phyloP scores from a whole-genome alignment of 345 rosid species.

The Populus pruinosa region DNA sequence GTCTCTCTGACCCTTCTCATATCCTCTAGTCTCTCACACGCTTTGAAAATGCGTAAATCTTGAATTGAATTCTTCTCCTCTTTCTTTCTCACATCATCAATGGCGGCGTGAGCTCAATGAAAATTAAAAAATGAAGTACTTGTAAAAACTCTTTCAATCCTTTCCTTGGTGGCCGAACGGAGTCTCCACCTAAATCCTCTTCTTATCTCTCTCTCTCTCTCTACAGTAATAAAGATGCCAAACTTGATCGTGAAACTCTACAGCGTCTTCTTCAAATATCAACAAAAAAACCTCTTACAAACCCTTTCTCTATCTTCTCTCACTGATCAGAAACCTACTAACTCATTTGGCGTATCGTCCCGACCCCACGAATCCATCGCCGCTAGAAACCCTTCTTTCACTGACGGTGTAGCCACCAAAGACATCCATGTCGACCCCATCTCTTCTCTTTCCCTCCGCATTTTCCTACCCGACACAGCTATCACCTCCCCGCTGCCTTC shows the following conservation, averaged over 20 bases:
- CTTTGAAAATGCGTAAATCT: not conserved
- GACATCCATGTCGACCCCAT: conserved; percentile 92
- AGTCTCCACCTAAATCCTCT: not conserved
- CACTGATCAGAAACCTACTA: conserved; percentile 34
- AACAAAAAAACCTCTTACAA: conserved; percentile 74
- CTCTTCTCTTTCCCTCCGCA: conserved; percentile 75
- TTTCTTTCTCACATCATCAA: not conserved
- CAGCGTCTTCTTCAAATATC: conserved; percentile 93
- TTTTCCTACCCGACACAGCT: conserved; percentile 85
- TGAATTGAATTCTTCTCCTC: conserved; percentile 13
- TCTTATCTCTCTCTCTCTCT: not conserved
- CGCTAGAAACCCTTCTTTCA: conserved; percentile 69
- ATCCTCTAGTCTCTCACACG: not conserved
- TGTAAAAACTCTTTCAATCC: not conserved
- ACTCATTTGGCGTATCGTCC: conserved; percentile 64
- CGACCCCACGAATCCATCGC: conserved; percentile 77
- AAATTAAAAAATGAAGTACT: not conserved
- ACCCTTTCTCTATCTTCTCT: conserved; percentile 54
- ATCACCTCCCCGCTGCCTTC: conserved; percentile 21
- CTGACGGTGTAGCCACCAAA: conserved; percentile 91
- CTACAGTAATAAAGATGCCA: conserved; percentile 48
- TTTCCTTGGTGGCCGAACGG: too few relatives aligned
- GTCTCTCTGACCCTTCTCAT: not conserved
- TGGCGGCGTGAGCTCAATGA: not conserved
- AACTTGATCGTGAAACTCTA: conserved; percentile 78